A percentile compares a stretch with the other conserved stretches of the same genome.
Conservation (phyloP, 148 eudicot species). For the Chenopodium formosanum region DNA sequence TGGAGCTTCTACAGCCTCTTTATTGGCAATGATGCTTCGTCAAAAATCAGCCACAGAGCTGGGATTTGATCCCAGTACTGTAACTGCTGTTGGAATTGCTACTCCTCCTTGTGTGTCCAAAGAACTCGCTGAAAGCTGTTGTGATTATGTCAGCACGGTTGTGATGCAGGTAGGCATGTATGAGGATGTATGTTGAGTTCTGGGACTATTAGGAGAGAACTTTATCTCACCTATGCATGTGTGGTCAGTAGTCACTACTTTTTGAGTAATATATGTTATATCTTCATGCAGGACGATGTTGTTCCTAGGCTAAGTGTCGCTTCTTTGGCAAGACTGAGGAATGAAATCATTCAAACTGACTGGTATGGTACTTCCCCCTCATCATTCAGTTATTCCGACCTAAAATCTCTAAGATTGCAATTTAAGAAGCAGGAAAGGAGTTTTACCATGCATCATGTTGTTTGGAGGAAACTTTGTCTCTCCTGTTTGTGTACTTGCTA, state of each 20-base stretch:
- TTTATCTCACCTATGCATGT: background rate
- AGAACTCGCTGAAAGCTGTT: constrained; percentile 89
- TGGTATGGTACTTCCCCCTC: constrained; percentile 49
- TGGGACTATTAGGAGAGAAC: background rate
- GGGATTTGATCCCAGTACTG: constrained; percentile 77
- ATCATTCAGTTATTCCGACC: background rate
- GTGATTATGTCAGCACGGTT: constrained; percentile 68
- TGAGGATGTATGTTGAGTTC: background rate
- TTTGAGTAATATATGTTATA: background rate
- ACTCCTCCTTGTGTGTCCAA: constrained; percentile 90
- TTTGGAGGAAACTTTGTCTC: background rate
- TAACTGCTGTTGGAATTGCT: constrained; percentile 79
- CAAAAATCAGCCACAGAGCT: constrained; percentile 59
- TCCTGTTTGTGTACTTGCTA: background rate
- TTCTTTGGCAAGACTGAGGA: constrained; percentile 81
- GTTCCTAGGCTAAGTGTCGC: constrained; percentile 85
- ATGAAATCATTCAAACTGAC: constrained; percentile 88
- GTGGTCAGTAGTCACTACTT: background rate
- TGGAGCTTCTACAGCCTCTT: constrained; percentile 87
- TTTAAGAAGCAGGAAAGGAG: constrained; percentile 1
- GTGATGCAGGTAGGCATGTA: constrained; percentile 71
- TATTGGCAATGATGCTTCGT: constrained; percentile 89
- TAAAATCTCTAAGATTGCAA: background rate
- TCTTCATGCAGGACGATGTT: constrained; percentile 79
- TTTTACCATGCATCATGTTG: background rate